Evolutionary conservation across 371 early-diverging fungal genomes (phyloP), one percentile per base, ranked within the genome.

Genomic region (Blyttiomyces sp.): DNA sequence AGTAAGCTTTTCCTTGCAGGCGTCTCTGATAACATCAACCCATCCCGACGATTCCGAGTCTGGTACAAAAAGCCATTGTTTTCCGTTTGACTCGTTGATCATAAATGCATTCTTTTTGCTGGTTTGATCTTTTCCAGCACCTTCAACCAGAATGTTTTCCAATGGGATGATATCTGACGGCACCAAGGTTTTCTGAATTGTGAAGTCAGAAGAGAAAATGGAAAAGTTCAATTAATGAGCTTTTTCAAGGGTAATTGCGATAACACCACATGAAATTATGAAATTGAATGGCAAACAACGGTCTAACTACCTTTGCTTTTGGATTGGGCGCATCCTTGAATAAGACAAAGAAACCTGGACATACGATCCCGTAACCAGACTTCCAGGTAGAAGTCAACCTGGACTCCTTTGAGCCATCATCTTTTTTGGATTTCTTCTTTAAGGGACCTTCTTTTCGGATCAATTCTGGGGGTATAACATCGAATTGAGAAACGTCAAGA

Each of bases 401-500:
- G 2, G 71, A 60, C 31, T 71, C 66, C 21, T 59, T 49, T n/a
- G n/a, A n/a, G 19, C 65, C 68, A 46, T 56, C 64, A 21, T 66
- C 72, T 26, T 59, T 49, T 32, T 62, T 58, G 28, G 61, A 19
- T 59, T 79, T 80, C 54, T 68, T 58, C 32, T 48, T 31, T 0
- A 80, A 17, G 26, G 46, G 56, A 7, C 79, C 81, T 51, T 81
- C 76, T 26, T 66, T 57, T 31, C 73, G 68, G 30, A 81, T 69
- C 51, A 78, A 64, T 45, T 76, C 79, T 5, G 62, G 57, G 0
- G 77, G 78, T 0, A 81, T 71, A 4, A 32, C 2, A 19, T 74
- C 70, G 43, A 77, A 59, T 24, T 28, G 34, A 13, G 61, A 30
- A 28, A 68, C 30, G 43, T 64, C 72, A 42, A 66, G 16, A 42